Percentiles rank a stretch among this genome's conserved stretches.
Conservation (phyloP, 2,329 filamentous ascomycete genomes). For the Clarireedia sp. region DNA sequence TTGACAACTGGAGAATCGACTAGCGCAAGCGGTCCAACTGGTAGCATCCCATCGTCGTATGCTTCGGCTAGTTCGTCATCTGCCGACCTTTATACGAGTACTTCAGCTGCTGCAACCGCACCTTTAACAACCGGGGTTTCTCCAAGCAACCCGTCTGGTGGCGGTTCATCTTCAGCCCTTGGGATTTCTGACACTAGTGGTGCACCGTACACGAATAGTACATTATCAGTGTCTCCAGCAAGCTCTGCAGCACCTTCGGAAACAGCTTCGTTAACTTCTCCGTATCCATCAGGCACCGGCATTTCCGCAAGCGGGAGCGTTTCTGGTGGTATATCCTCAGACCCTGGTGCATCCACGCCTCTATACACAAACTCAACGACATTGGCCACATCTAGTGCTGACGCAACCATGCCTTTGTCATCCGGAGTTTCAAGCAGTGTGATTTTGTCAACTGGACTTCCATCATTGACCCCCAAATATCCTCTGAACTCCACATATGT, state of each 20-base stretch:
- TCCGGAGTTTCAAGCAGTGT: background rate
- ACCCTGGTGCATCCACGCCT: background rate
- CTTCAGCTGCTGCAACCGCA: background rate
- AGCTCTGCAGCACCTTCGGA: background rate
- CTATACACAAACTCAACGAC: constrained; percentile 1
- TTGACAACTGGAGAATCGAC: background rate
- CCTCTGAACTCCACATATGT: background rate
- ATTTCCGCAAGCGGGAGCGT: constrained; percentile 4
- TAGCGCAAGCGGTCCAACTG: background rate
- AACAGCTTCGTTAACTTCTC: background rate
- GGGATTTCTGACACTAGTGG: background rate
- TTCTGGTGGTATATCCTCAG: background rate
- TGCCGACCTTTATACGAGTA: background rate
- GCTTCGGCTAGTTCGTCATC: constrained; percentile 1
- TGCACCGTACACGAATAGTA: constrained; percentile 1
- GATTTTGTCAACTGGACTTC: background rate
- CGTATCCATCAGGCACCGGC: background rate
- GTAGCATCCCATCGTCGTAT: background rate
- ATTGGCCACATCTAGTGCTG: background rate
- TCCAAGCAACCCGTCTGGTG: background rate
- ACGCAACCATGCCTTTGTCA: background rate
- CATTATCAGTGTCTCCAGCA: background rate
- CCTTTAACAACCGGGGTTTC: background rate
- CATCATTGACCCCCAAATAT: constrained; percentile 1
- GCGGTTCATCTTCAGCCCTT: background rate